A percentile compares a stretch with the other conserved stretches of the same genome.
phyloP scores from a whole-genome alignment of 768 basidiomycete genomes.

The Auriscalpium vulgare region DNA sequence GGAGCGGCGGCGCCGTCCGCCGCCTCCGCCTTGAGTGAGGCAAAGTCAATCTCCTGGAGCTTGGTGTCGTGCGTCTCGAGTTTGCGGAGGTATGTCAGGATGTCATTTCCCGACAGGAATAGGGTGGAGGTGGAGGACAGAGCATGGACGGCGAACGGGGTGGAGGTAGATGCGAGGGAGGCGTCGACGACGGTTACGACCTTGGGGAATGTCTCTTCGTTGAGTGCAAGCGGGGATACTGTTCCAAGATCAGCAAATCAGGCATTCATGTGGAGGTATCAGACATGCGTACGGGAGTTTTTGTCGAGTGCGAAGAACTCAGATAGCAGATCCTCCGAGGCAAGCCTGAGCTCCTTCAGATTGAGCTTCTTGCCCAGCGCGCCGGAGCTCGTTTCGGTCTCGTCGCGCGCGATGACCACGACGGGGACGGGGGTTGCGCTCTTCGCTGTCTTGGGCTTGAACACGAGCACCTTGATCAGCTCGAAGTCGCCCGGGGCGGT shows the following conservation, averaged over 20 bases:
- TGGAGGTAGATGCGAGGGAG: constrained; percentile 62
- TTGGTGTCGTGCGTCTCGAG: constrained; percentile 62
- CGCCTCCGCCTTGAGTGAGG: constrained; percentile 44
- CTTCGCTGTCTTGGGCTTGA: constrained; percentile 97
- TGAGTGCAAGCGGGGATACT: constrained; percentile 83
- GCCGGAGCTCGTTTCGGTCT: constrained; percentile 73
- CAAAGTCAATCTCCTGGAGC: constrained; percentile 69
- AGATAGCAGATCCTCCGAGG: constrained; percentile 75
- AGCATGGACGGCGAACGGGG: constrained; percentile 70
- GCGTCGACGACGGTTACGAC: constrained; percentile 72
- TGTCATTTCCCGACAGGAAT: constrained; percentile 73
- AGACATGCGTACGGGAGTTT: constrained; percentile 58
- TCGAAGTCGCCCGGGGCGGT: constrained; percentile 54
- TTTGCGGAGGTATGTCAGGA: constrained; percentile 60
- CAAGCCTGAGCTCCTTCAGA: constrained; percentile 83
- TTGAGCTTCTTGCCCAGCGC: constrained; percentile 73
- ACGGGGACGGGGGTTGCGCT: constrained; percentile 76
- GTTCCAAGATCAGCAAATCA: constrained; percentile 6
- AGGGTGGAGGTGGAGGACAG: constrained; percentile 62
- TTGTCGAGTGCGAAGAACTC: constrained; percentile 83
- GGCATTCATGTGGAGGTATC: neutral
- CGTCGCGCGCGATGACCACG: constrained; percentile 78
- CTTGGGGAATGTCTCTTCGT: constrained; percentile 53
- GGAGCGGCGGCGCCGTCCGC: constrained; percentile 23
- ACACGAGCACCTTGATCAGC: constrained; percentile 82